Base-by-base conservation (phyloP, 257 asterid species). In the Voacanga thouarsii region DNA sequence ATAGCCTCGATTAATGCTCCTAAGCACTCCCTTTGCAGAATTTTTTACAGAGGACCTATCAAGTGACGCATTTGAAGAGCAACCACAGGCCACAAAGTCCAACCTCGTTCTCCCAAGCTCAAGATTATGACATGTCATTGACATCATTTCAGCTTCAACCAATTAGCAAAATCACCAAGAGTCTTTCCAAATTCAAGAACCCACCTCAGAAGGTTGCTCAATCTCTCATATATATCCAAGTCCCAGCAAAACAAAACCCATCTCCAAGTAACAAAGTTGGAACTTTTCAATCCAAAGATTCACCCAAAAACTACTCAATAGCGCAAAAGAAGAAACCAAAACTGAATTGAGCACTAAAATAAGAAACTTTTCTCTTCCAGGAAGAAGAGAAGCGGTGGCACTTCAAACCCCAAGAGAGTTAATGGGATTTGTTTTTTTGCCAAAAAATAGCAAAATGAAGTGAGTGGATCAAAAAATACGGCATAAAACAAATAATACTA, bases 41-140 rank as follows among this genome's bases (percentile, higher is more conserved):
- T 84, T 81, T 23, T 80, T 83, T 19, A 82, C 78, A 53, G 82
- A 74, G 79, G 81, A 75, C 51, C 89, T 83, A 70, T 86, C 80
- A 75, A 75, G 53, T 26, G 92, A 89, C 33, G 88, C 88, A 84
- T 86, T 89, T 14, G 96, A 89, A 75, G 97, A 88, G 83, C 94
- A 91, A 72, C 91, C 96, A 82, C 97, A 90, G 21, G 89, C 86
- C 59, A 83, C 83, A 69, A 85, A 86, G 24, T 92, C 97, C 79
- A 90, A 75, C 71, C 89, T 84, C 61, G 83, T 85, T 83, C 96
- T 86, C 44, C 86, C 92, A 75, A 92, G 81, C 80, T 90, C 94
- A 72, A 93, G 89, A 84, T 85, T 90, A 78, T 84, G 90, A 83
- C 90, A 89, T 80, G 90, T 81, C 87, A 90, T 85, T 44, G 97